A percentile compares a stretch with the other conserved stretches of the same genome.
phyloP scores from a whole-genome alignment of 2,329 filamentous ascomycete species.

The Aspergillus costaricaensis region DNA sequence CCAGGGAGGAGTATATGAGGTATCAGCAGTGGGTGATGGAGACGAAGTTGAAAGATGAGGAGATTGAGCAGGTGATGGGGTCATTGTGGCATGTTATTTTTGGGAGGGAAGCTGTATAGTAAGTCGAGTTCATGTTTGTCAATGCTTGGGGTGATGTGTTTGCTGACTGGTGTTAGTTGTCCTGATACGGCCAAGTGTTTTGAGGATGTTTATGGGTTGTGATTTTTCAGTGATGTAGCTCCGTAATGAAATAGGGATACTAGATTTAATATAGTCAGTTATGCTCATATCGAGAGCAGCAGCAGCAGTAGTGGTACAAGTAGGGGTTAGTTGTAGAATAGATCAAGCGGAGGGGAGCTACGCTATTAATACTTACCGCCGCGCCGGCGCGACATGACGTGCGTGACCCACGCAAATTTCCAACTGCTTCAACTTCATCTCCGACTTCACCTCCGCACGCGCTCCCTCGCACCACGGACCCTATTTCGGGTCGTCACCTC shows the following conservation, averaged over 20 bases:
- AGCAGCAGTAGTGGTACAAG: too few relatives aligned
- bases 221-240: background rate
- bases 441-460: conserved; percentile 5
- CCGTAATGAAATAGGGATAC: too few relatives aligned
- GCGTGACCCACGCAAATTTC: conserved; percentile 15
- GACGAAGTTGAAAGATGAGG: conserved; percentile 55
- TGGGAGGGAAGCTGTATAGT: conserved; percentile 44
- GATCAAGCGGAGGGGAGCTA: background rate
- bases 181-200: conserved; percentile 30
- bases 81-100: conserved; percentile 66
- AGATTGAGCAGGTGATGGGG: conserved; percentile 63
- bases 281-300: too few relatives aligned
- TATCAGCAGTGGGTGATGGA: conserved; percentile 61
- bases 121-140: conserved; percentile 19
- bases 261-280: too few relatives aligned
- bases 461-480: background rate
- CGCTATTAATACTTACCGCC: background rate
- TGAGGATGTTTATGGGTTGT: conserved; percentile 27
- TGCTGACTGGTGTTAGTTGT: conserved; percentile 23
- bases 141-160: background rate
- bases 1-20: conserved; percentile 55
- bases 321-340: background rate
- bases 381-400: conserved; percentile 20
- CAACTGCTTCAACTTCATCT: conserved; percentile 22
- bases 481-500: background rate